Evolutionary conservation across 208 protist genomes (phyloP).

Genomic region (Wallacemonas sp.): DNA sequence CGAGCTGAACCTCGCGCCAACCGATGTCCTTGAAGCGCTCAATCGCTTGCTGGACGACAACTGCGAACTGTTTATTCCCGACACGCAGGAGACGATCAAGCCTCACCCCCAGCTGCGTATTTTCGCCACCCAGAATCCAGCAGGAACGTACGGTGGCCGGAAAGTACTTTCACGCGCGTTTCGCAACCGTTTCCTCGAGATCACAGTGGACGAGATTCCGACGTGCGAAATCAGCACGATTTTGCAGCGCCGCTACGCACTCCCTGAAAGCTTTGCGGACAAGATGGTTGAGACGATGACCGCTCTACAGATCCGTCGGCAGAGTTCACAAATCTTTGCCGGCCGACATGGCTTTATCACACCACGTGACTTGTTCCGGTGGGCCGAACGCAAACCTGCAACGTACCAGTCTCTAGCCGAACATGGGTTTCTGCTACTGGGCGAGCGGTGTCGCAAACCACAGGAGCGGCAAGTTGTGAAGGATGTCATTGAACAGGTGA

Average conservation of each 20-base stretch:
- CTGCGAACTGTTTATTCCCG: conserved; percentile 99
- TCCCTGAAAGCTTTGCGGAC: conserved; percentile 92
- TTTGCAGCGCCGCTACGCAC: conserved; percentile 92
- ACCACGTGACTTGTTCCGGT: conserved; percentile 99
- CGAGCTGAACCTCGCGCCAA: conserved; percentile 99
- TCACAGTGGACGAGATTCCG: conserved; percentile 99
- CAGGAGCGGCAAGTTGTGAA: conserved; percentile 96
- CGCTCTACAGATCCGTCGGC: conserved; percentile 93
- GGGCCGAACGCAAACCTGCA: conserved; percentile 93
- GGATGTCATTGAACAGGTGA: conserved; percentile 86
- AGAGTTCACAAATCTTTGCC: conserved; percentile 97
- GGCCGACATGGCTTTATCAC: conserved; percentile 99
- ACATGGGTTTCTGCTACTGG: conserved; percentile 98
- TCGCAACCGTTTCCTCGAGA: conserved; percentile 98
- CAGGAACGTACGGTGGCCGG: conserved; percentile 96
- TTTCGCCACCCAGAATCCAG: conserved; percentile 99
- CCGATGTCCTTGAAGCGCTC: conserved; percentile 99
- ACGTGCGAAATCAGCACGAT: conserved; percentile 97
- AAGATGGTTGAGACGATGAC: conserved; percentile 96
- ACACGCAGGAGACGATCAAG: conserved; percentile 98
- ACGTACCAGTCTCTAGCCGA: conserved; percentile 95
- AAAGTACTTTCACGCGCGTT: conserved; percentile 99
- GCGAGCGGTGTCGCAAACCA: conserved; percentile 94
- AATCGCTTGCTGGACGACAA: conserved; percentile 99
- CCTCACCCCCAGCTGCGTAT: conserved; percentile 99